Conservation (phyloP, 768 basidiomycete species). For the Boletus subparvulus region DNA sequence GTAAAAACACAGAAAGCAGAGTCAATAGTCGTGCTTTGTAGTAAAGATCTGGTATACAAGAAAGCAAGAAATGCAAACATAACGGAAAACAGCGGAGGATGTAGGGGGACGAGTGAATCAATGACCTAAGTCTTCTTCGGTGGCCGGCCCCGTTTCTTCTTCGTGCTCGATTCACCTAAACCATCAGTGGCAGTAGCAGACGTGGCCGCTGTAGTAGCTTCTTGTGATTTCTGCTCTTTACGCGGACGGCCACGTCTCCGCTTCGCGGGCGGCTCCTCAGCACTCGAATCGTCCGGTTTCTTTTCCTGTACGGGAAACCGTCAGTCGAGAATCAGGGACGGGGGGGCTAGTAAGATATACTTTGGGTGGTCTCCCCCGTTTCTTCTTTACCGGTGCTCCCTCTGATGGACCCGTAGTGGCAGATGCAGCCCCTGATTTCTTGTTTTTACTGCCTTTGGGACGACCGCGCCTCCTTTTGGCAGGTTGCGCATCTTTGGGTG, state of each 20-base stretch:
- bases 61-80: constrained; percentile 34
- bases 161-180: constrained; percentile 48
- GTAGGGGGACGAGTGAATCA: constrained; percentile 2
- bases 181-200: constrained; percentile 32
- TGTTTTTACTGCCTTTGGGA: constrained; percentile 86
- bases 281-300: constrained; percentile 46
- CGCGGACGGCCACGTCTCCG: constrained; percentile 75
- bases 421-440: constrained; percentile 43
- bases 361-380: constrained; percentile 53
- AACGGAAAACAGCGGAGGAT: constrained; percentile 24
- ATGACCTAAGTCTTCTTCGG: constrained; percentile 41
- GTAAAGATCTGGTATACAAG: constrained; percentile 36
- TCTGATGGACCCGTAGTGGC: constrained; percentile 29
- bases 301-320: constrained; percentile 26
- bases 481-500: constrained; percentile 37
- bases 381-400: constrained; percentile 39
- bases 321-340: constrained; percentile 26
- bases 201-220: constrained; percentile 38
- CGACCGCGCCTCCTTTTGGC: constrained; percentile 82
- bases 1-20: constrained; percentile 35
- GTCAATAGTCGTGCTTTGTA: constrained; percentile 36
- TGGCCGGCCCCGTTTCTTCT: constrained; percentile 76
- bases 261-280: constrained; percentile 55
- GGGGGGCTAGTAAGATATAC: constrained; percentile 28
- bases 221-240: constrained; percentile 54